Evolutionary conservation across 768 basidiomycete species (phyloP), one percentile per base, ranked within the genome.

Genomic region (Auriscalpium vulgare): DNA sequence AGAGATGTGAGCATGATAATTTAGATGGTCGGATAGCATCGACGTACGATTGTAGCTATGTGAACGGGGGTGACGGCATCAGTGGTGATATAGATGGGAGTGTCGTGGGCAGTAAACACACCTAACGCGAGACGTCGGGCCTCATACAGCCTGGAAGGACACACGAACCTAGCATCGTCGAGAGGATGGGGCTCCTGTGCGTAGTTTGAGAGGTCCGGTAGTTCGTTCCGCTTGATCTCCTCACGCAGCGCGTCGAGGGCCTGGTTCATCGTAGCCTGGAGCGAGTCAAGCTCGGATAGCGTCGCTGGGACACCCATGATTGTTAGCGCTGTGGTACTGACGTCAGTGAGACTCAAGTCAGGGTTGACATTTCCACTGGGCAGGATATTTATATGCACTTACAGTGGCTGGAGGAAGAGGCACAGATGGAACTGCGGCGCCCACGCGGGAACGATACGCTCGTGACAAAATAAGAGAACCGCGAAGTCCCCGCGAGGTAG

Each of bases 211-310:
- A 55, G 34, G 14, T 49, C 47, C 3, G 54, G 54, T 11, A 55
- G 47, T 16, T 13, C 13, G 48, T 55, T 49, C 29, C 40, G 9
- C 23, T 36, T 37, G 13, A 55, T 49, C 54, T 55, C 54, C 6
- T 49, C 54, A 19, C 54, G 54, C 14, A 63, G 37, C 40, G 51
- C 61, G 61, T 37, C 52, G 47, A 40, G 54, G 37, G 55, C 62
- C 59, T 8, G 61, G 60, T 55, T 66, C 62, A 38, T 59, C 50
- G 35, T 61, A 37, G 21, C 62, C 62, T 19, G 67, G 62, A 53
- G 45, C 56, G 62, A 43, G 40, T 49, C 49, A 16, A 54, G 40
- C 47, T 47, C 48, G 8, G 36, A 36, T 34, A 54, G 17, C 7
- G 23, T 23, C 16, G 14, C 2, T 37, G 50, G 50, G 23, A 34